phyloP scores from a whole-genome alignment of 495 filamentous ascomycete genomes.

The Penicillium simplicissimum region DNA sequence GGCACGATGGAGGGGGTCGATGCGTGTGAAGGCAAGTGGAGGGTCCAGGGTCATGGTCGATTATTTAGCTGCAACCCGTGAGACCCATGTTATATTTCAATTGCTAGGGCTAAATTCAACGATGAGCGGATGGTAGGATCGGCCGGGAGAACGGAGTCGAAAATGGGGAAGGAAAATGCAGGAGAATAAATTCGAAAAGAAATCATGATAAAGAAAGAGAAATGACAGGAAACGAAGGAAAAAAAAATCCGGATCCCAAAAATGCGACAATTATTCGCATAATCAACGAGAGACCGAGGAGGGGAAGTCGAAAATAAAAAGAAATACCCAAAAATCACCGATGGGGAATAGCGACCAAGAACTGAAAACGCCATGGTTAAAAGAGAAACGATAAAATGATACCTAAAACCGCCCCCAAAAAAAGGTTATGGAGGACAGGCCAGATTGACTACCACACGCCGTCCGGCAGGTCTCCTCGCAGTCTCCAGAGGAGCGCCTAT shows the following conservation, averaged over 20 bases:
- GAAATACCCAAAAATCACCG: constrained; percentile 1
- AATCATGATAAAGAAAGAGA: background rate
- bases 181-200: background rate
- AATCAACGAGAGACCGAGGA: constrained; percentile 20
- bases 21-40: constrained; percentile 36
- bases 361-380: background rate
- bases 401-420: constrained; percentile 13
- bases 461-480: background rate
- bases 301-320: constrained; percentile 15
- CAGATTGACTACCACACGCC: background rate
- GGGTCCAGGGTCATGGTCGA: constrained; percentile 45
- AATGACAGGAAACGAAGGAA: background rate
- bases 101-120: constrained; percentile 4
- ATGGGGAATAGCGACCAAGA: constrained; percentile 16
- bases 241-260: constrained; percentile 5
- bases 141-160: background rate
- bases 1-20: constrained; percentile 30
- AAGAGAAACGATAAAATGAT: constrained; percentile 20
- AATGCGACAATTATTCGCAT: constrained; percentile 2
- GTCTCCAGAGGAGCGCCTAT: background rate
- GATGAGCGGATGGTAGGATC: background rate
- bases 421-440: constrained; percentile 1
- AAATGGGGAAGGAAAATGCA: background rate
- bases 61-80: constrained; percentile 47
- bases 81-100: constrained; percentile 27